Evolutionary conservation across 495 filamentous ascomycete genomes (phyloP), one percentile per base, ranked within the genome.

Genomic region (Parathielavia appendiculata): DNA sequence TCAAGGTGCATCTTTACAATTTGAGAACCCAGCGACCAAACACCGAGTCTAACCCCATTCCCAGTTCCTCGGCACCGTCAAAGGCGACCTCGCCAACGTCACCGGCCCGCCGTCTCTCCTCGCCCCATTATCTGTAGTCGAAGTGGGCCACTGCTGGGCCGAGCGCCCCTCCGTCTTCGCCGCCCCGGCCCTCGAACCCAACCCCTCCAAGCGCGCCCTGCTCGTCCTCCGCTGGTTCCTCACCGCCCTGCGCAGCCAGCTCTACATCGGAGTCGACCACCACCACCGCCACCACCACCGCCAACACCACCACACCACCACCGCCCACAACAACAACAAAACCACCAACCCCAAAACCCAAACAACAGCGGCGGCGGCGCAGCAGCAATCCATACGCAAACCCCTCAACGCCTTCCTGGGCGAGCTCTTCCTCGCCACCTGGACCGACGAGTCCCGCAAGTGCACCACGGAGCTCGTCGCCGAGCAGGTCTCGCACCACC

Each of bases 71-170:
- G 81, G 86, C 52, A 89, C 86, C 26, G 90, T 92, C 73, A 89
- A 88, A 72, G 90, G 90, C 62, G 91, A 95, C 67, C 81, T 95
- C 52, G 86, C 89, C 44, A 87, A 88, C 57, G 76, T 93, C 74
- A 92, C 90, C 55, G 90, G 90, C 22, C 90, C 90, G 17, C 87
- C 91, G 0, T 91, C 90, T 68, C 89, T 95, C 67, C 82, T 95
- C 39, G 87, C 87, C 30, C 81, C 84, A 20, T 90, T 80, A 34
- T 92, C 89, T 55, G 82, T 93, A 44, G 84, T 84, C 62, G 91
- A 95, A 68, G 91, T 90, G 73, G 90, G 87, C 52, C 83, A 87
- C 63, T 92, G 91, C 78, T 95, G 90, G 90, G 85, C 87, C 14
- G 86, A 91, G 69, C 88, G 91, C 63, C 90, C 89, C 5, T 76